Conservation (phyloP, 495 filamentous ascomycete genomes). For the Platismatia glauca region DNA sequence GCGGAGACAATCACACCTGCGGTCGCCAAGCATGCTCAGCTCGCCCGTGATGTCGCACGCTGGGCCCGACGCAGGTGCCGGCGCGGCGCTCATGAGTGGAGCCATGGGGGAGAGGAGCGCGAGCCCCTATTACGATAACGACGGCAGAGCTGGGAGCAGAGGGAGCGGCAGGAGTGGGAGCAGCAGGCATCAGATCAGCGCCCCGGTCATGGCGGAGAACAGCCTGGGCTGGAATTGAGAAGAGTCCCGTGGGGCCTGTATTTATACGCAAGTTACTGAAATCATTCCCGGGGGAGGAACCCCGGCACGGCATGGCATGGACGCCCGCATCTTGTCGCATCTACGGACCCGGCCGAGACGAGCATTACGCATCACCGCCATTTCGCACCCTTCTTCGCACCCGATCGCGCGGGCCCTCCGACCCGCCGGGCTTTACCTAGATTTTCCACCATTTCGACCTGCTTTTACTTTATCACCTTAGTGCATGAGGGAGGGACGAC, state of each 20-base stretch:
- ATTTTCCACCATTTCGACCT: not conserved
- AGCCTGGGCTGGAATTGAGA: conserved; percentile 92
- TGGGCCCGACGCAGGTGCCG: conserved; percentile 33
- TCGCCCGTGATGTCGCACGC: conserved; percentile 45
- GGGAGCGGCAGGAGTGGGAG: conserved; percentile 63
- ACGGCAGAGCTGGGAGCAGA: conserved; percentile 35
- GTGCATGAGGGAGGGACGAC: too few species aligned
- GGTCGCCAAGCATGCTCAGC: conserved; percentile 58
- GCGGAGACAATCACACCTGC: conserved; percentile 69
- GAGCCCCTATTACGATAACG: conserved; percentile 22
- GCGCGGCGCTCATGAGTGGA: conserved; percentile 41
- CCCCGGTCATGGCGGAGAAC: conserved; percentile 93
- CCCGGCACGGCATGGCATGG: not conserved
- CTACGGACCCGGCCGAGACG: not conserved
- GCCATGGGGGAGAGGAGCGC: conserved; percentile 36
- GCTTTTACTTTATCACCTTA: not conserved
- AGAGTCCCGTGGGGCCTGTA: conserved; percentile 8
- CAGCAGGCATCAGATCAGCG: conserved; percentile 64
- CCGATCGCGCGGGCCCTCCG: not conserved
- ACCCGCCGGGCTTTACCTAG: not conserved
- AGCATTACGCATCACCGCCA: not conserved
- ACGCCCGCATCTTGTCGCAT: not conserved
- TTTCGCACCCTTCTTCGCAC: not conserved
- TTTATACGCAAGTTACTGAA: conserved; percentile 8
- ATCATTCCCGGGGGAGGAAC: not conserved